These are phyloP conservation scores for Calendula officinalis DNA, from an alignment of 129 eudicot genomes.

Conservation along the genomic window DNA sequence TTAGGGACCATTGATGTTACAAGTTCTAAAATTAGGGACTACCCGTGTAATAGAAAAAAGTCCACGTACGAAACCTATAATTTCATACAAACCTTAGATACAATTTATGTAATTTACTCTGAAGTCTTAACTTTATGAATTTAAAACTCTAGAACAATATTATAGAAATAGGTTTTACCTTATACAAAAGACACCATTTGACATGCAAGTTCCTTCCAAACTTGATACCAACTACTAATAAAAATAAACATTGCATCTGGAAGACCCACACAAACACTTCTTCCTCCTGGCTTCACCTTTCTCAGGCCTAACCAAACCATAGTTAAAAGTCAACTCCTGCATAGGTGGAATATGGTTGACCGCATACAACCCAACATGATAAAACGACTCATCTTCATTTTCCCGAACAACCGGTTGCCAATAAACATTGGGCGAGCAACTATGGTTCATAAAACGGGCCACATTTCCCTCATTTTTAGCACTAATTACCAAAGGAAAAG, in stretches of 20 bases:
- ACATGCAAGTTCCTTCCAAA: slow-evolving; percentile 19
- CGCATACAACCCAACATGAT: slow-evolving; percentile 80
- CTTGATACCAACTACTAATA: slow-evolving; percentile 34
- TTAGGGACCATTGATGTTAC: too few relatives aligned
- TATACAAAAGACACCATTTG: slow-evolving; percentile 11
- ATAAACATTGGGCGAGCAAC: slow-evolving; percentile 78
- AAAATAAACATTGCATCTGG: slow-evolving; percentile 70
- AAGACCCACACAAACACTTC: slow-evolving; percentile 75
- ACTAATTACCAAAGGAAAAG: slow-evolving; percentile 61
- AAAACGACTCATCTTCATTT: slow-evolving; percentile 45
- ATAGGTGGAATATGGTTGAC: slow-evolving; percentile 82
- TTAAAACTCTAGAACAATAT: too few relatives aligned
- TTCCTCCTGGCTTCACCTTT: slow-evolving; percentile 51
- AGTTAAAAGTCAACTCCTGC: slow-evolving; percentile 84
- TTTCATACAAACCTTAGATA: too few relatives aligned
- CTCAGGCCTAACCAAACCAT: slow-evolving; percentile 55
- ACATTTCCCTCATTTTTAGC: slow-evolving; percentile 84
- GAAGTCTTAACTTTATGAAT: too few relatives aligned
- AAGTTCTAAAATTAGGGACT: too few relatives aligned
- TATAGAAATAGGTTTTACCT: slow-evolving; percentile 8
- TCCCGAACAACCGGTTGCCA: slow-evolving; percentile 88
- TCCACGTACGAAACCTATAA: too few relatives aligned
- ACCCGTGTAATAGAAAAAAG: too few relatives aligned
- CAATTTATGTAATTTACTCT: too few relatives aligned
- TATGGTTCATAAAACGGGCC: slow-evolving; percentile 93